Base-by-base conservation (phyloP, 2,329 filamentous ascomycete species). In the Alternaria consortialis region DNA sequence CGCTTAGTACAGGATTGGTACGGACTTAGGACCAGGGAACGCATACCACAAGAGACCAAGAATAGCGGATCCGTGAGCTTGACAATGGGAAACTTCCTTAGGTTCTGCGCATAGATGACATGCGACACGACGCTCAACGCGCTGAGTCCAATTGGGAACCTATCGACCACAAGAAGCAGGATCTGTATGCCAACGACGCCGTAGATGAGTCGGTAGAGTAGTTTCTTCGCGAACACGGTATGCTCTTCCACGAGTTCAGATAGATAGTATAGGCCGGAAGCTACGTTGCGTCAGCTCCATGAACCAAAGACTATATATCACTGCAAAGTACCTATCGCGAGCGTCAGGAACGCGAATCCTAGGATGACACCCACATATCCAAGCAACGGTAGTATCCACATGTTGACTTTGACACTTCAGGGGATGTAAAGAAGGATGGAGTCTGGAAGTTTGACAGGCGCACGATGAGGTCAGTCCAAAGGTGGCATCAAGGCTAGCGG, bases 171-270 rank as follows among this genome's bases (percentile, higher is more conserved):
- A 74, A 88, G 89, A 9, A 98, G 88, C 4, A 94, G 81, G 9
- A 88, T 63, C 77, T 97, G 94, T 7, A 93, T 77, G 31, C 73
- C 86, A 63, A 97, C 90, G 66, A 97, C 88, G 64, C 82, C 83
- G 82, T 97, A 97, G 73, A 98, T 97, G 57, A 98, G 84, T 42
- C 88, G 89, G 34, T 87, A 91, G 53, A 99, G 85, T n/a, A 97
- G 83, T 58, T 90, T 92, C 77, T 97, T 97, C 12, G 94, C 91
- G 64, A 97, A 81, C 11, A 98, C 94, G 4, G 94, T 97, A 77
- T 99, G 94, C 80, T 99, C 95, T 81, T 99, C 95, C 63, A 99
- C 95, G 13, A 98, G 89, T 80, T 99, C 95, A 25, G 94, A 97
- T 55, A 99, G 90, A 79, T 99, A 99, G 83, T 99, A 99, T 27